Evolutionary conservation across 176 grass and related monocot genomes (phyloP).

Genomic region (Musa schizocarpa): DNA sequence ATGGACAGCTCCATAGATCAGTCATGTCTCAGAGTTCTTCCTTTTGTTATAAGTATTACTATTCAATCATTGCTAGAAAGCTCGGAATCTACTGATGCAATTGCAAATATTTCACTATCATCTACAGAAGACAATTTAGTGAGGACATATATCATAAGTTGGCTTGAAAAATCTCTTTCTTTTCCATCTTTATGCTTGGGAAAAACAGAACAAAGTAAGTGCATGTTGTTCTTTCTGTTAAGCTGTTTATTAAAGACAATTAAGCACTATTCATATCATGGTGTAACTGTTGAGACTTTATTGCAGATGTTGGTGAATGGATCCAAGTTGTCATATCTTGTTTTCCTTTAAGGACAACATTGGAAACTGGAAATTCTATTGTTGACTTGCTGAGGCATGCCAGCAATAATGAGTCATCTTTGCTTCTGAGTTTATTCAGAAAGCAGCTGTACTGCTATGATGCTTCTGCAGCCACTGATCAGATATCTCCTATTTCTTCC

Average conservation of each 20-base stretch:
- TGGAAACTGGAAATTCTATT: slow-evolving; percentile 42
- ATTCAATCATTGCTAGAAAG: slow-evolving; percentile 39
- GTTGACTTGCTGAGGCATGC: slow-evolving; percentile 40
- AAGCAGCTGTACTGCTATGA: slow-evolving; percentile 46
- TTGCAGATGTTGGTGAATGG: slow-evolving; percentile 66
- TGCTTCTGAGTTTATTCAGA: slow-evolving; percentile 50
- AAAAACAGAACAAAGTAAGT: slow-evolving; percentile 42
- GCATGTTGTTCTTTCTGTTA: slow-evolving; percentile 1
- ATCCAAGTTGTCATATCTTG: slow-evolving; percentile 70
- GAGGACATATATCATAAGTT: slow-evolving; percentile 48
- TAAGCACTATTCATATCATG: neutral
- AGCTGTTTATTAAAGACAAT: neutral
- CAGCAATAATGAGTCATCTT: slow-evolving; percentile 39
- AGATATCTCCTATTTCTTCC: slow-evolving; percentile 1
- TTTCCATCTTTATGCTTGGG: slow-evolving; percentile 30
- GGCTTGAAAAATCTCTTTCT: slow-evolving; percentile 65
- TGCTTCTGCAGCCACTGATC: slow-evolving; percentile 3
- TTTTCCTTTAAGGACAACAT: slow-evolving; percentile 47
- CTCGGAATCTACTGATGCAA: slow-evolving; percentile 23
- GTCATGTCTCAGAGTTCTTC: slow-evolving; percentile 47
- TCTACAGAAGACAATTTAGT: slow-evolving; percentile 33
- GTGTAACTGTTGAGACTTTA: neutral
- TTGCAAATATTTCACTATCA: neutral
- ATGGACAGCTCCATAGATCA: slow-evolving; percentile 30
- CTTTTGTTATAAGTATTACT: slow-evolving; percentile 48